Evolutionary conservation across 768 basidiomycete genomes (phyloP).

Genomic region (Serendipita sp.): DNA sequence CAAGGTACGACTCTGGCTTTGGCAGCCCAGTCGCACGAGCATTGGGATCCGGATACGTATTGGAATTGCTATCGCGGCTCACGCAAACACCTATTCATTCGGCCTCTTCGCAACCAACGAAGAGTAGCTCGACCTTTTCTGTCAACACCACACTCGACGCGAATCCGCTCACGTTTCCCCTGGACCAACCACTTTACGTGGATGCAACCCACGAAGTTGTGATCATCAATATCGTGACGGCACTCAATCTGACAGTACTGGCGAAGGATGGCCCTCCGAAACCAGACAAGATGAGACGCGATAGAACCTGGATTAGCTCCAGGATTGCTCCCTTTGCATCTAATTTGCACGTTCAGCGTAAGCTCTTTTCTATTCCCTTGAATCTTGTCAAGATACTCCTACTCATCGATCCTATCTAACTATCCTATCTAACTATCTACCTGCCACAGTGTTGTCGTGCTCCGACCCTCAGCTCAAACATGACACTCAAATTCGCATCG

Average conservation of each 20-base stretch:
- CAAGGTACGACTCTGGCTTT: conserved; percentile 54
- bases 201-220: conserved; percentile 74
- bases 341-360: conserved; percentile 60
- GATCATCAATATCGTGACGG: conserved; percentile 74
- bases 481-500: conserved; percentile 18
- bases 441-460: conserved; percentile 10
- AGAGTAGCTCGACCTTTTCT: background rate
- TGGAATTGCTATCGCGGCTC: conserved; percentile 71
- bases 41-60: conserved; percentile 64
- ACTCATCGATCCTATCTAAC: background rate
- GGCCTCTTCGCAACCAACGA: conserved; percentile 22
- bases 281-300: conserved; percentile 46
- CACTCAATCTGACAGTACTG: conserved; percentile 66
- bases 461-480: conserved; percentile 19
- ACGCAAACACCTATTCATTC: conserved; percentile 24
- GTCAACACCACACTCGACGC: conserved; percentile 25
- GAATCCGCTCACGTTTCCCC: conserved; percentile 19
- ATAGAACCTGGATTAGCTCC: conserved; percentile 21
- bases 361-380: conserved; percentile 14
- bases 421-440: background rate
- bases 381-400: too few relatives aligned
- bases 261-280: conserved; percentile 62
- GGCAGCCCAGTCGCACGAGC: conserved; percentile 67
- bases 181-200: conserved; percentile 22
- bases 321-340: conserved; percentile 28